These are phyloP conservation scores for Angomonas deanei DNA, from an alignment of 208 protist genomes.

Conservation along the genomic window DNA sequence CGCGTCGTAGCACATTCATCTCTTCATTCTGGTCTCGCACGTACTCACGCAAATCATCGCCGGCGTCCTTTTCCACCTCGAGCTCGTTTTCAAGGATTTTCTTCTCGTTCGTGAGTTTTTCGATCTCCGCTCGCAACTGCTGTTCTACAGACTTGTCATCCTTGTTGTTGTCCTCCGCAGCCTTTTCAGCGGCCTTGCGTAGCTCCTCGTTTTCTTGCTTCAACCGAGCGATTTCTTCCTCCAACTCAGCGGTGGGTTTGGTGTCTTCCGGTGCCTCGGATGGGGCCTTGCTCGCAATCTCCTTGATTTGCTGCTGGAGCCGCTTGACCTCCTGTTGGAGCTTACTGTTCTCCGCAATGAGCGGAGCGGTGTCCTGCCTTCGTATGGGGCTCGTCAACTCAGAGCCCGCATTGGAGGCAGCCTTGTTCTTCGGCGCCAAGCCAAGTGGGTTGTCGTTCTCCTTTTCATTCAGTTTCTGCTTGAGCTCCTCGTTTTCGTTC, in stretches of 20 bases:
- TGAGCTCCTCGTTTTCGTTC: not conserved
- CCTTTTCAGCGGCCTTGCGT: not conserved
- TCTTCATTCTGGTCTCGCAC: not conserved
- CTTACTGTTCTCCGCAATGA: not conserved
- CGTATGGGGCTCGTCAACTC: not conserved
- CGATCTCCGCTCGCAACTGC: slow-evolving; percentile 3
- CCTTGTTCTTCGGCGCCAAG: not conserved
- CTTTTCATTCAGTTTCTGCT: not conserved
- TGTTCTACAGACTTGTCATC: not conserved
- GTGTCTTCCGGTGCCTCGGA: not conserved
- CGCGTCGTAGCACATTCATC: not conserved
- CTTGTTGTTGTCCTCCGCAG: not conserved
- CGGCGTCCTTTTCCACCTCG: not conserved
- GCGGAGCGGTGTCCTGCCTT: not conserved
- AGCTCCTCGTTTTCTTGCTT: slow-evolving; percentile 18
- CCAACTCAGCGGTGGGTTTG: not conserved
- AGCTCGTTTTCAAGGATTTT: not conserved
- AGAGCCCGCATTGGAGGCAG: not conserved
- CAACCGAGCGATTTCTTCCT: slow-evolving; percentile 21
- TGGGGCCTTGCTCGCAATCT: not conserved
- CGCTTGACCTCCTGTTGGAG: not conserved
- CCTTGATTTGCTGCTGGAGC: not conserved
- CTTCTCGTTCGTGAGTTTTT: slow-evolving; percentile 10
- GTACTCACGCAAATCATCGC: not conserved
- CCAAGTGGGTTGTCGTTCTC: not conserved